Evolutionary conservation across 768 basidiomycete genomes (phyloP), one percentile per base, ranked within the genome.

Genomic region (Dioszegia aurantiaca): DNA sequence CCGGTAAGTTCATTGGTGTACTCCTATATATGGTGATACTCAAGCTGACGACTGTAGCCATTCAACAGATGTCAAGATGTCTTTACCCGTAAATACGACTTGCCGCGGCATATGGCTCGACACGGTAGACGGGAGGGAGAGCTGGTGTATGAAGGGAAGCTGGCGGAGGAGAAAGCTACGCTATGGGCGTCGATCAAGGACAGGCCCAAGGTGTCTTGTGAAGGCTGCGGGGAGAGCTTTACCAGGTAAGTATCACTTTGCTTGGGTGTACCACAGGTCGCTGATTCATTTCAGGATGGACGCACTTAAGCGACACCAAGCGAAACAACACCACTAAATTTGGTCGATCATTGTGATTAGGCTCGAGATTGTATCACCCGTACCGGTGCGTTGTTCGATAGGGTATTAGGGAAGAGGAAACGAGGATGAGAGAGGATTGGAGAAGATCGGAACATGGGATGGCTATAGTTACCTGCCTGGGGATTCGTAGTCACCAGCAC

Each of bases 51-150:
- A 30, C 24, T 24, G 17, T 45, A 72, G 68, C 71, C 71, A 30
- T 73, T 66, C 61, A 70, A 70, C 44, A 64, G 69, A 24, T 73
- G 71, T 54, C 60, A 63, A 28, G 71, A 73, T 44, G 60, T 70
- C 36, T 73, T 73, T 33, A 73, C 71, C 6, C 60, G 71, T 16
- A 70, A 70, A 59, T 73, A 73, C 59, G 71, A 73, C 60, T 49
- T 73, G 11, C 71, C 71, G 1, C 58, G 71, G 45, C 71, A 73
- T 33, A 73, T 73, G 71, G 71, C 71, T 23, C 57, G 71, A 53
- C 71, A 73, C 41, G 71, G 65, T n/a, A 39, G 71, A 24, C 51
- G 71, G 12, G 71, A 73, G 47, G 71, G 71, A 17, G 71, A 73
- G 45, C 45, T 73, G 46, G 71, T 73, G 2, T 46, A 52, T n/a